phyloP scores from a whole-genome alignment of 2,329 filamentous ascomycete genomes.

The Ceratocystis cubensis region DNA sequence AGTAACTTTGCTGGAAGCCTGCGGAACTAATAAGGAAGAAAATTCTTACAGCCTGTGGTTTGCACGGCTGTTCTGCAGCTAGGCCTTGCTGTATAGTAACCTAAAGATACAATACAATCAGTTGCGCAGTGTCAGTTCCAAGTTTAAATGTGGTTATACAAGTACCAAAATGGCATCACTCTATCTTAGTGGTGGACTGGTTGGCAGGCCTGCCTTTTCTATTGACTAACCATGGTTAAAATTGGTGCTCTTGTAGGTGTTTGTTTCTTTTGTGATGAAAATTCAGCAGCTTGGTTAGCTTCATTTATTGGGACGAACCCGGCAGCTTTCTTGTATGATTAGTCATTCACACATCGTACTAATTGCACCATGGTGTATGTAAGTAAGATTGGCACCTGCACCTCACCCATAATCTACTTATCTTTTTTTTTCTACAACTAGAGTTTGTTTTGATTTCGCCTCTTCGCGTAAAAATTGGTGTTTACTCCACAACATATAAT shows the following conservation, averaged over 20 bases:
- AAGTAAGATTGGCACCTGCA: neutral
- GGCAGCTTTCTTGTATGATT: neutral
- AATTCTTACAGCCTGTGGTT: constrained; percentile 60
- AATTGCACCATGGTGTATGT: neutral
- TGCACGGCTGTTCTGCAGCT: constrained; percentile 61
- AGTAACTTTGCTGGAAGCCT: constrained; percentile 1
- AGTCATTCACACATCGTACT: neutral
- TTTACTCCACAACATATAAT: too few species aligned
- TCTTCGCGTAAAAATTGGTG: too few species aligned
- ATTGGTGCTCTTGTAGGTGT: neutral
- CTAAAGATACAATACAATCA: neutral
- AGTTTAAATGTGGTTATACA: neutral
- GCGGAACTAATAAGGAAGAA: neutral
- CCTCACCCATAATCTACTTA: neutral
- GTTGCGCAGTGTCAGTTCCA: neutral
- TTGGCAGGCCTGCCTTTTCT: too few species aligned
- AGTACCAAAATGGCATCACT: neutral
- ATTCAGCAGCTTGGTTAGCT: neutral
- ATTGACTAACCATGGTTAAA: constrained; percentile 1
- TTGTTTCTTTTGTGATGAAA: neutral
- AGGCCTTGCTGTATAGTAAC: constrained; percentile 19
- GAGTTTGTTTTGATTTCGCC: neutral
- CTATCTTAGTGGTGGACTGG: too few species aligned
- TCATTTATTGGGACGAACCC: too few species aligned
- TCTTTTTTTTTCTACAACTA: neutral